Evolutionary conservation across 164 flowering plant genomes (phyloP), one percentile per base, ranked within the genome.

Genomic region (Tetrastigma voinierianum): DNA sequence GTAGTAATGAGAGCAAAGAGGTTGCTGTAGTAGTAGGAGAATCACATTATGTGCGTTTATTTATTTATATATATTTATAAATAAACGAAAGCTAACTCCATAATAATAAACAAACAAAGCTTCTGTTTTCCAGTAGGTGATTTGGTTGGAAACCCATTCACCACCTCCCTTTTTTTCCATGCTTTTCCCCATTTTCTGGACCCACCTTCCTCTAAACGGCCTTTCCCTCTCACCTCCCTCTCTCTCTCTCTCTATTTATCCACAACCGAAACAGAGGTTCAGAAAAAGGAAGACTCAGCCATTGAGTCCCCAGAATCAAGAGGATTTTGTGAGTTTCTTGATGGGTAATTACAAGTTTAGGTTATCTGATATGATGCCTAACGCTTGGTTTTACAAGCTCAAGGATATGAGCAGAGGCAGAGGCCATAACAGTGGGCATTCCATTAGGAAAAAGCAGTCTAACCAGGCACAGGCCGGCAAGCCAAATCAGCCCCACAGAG

Each of bases 381-480:
- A 86, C 75, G 86, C 90, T 17, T 90, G 96, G 97, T 82, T 92
- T 67, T 83, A 88, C 94, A 88, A 83, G 81, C 90, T 92, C 75
- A 86, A 76, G 59, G 77, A 85, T 68, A 79, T 84, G 81, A 65
- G 79, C 73, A 79, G 66, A 67, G 46, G 49, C 59, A 75, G 66
- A 54, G 76, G 47, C 74, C 80, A 76, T 2, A 70, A 43, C 74
- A 40, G 46, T 46, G 23, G 54, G 11, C 56, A 57, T 43, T 61
- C 74, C 32, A 49, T 9, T 40, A 80, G 70, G 66, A 78, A 80
- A 67, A 71, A 68, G 19, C 71, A 77, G n/a, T 49, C 57, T 21
- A 51, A n/a, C n/a, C 48, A 12, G 9, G 10, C 69, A 20, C 32
- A 49, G 52, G 48, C 61, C 19, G 43, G n/a, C 15, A 75, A 67